Base-by-base conservation (phyloP, 2,329 filamentous ascomycete genomes). In the Alternaria tenuissima region DNA sequence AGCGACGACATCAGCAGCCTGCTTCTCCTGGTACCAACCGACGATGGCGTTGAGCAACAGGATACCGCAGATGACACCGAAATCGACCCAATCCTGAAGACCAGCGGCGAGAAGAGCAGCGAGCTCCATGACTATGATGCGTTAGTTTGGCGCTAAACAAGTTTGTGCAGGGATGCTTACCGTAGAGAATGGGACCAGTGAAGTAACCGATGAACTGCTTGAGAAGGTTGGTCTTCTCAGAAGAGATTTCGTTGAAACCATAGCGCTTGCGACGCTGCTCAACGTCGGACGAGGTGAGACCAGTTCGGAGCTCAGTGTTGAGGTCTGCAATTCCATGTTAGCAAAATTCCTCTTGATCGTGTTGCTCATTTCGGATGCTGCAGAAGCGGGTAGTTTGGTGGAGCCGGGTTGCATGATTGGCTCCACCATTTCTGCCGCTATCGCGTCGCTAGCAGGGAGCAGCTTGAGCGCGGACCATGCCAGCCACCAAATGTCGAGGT, bases 21-120 rank as follows among this genome's bases (percentile, higher is more conserved):
- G 89, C 83, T 92, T 92, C 81, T 92, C 90, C 79, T 92, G 90
- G 79, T 92, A 92, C 87, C 89, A 92, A 83, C 90, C 90, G 78
- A 92, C 90, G 65, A 89, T 81, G 67, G 90, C 90, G 82, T 93
- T 93, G 64, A 93, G 88, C 75, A 89, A 71, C 57, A 93, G 82
- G 79, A 93, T 92, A 83, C 86, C 90, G 71, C 89, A 87, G 77
- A 92, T 92, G 78, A 93, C 89, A 85, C 89, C 89, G 69, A 92
- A 78, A 86, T 93, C 90, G 66, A 73, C 85, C 89, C 89, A 92
- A 80, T 91, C 89, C 77, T 86, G 85, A 65, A 93, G 88, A 86
- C 89, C 90, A 75, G 88, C 88, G 70, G 90, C 89, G 72, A 93
- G 83, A 54, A 91, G 81, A 73, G 90, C 90, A 81, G 90, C 90